Percentiles rank a stretch among this genome's conserved stretches.
Conservation (phyloP, 306 rosid species). For the Sesbania bispinosa region DNA sequence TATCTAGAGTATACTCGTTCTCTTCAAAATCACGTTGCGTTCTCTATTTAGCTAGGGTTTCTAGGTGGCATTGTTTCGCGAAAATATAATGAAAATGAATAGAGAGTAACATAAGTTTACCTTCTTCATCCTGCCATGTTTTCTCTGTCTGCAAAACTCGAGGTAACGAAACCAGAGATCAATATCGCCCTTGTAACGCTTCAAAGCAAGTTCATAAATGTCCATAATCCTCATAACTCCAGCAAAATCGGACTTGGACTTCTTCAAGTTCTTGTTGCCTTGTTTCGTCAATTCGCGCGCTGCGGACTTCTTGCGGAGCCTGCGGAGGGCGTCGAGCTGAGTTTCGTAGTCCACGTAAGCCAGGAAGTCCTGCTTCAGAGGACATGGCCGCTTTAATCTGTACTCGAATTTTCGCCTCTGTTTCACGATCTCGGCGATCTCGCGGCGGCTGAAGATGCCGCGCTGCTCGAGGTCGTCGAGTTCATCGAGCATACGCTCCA, state of each 20-base stretch:
- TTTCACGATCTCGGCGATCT: slow-evolving; percentile 43
- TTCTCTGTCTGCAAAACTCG: slow-evolving; percentile 63
- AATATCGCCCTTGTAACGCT: slow-evolving; percentile 44
- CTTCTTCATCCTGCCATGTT: slow-evolving; percentile 84
- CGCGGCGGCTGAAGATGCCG: slow-evolving; percentile 36
- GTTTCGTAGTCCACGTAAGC: slow-evolving; percentile 41
- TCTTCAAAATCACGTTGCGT: background rate
- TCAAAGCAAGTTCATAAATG: slow-evolving; percentile 39
- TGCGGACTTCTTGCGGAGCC: slow-evolving; percentile 38
- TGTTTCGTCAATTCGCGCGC: slow-evolving; percentile 29
- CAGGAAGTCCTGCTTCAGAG: slow-evolving; percentile 36
- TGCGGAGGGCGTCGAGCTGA: slow-evolving; percentile 38
- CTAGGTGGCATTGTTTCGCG: background rate
- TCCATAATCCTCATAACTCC: slow-evolving; percentile 27
- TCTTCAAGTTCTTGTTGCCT: slow-evolving; percentile 31
- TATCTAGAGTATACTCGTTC: background rate
- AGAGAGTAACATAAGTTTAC: slow-evolving; percentile 18
- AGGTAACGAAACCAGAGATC: slow-evolving; percentile 44
- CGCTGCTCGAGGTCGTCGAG: slow-evolving; percentile 46
- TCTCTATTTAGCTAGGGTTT: background rate
- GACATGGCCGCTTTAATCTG: slow-evolving; percentile 35
- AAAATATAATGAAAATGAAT: background rate
- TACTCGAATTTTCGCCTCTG: slow-evolving; percentile 45
- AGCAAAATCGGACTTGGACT: slow-evolving; percentile 37
- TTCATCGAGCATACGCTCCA: slow-evolving; percentile 49